Evolutionary conservation across 768 basidiomycete genomes (phyloP), one percentile per base, ranked within the genome.

Genomic region (Phylloporus rhodoxanthus): DNA sequence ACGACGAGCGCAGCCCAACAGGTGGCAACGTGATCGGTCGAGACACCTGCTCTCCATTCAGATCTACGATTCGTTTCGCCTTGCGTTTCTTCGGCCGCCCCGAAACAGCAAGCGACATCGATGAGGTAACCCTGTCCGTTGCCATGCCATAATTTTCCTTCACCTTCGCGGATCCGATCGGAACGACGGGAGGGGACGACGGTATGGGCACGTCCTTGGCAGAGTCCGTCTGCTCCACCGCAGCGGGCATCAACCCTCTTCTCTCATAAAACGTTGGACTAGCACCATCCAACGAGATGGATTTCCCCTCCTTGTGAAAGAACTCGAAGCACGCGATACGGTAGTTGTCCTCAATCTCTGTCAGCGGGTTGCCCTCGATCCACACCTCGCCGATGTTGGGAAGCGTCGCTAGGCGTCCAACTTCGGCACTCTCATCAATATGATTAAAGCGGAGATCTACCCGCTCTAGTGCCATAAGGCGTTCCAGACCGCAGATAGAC

Each of bases 401-500:
- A 32, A 97, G 72, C 7, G 79, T 74, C 1, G 89, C 81, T 20
- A 98, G 71, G 26, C 95, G 75, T 8, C 91, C 87, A 8, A 98
- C 74, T 66, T 98, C 95, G 9, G 81, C 82, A 41, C 79, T 80
- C 57, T 97, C 95, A 43, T 85, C 81, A 30, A 98, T 70, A 46
- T 79, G 70, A 56, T 98, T 97, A 47, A 73, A 65, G 6, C 91
- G 79, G 14, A 97, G 72, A 66, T 98, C 94, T 25, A 96, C 76
- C 30, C 88, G 79, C 63, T 94, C 85, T 10, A 98, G 78, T 2
- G 82, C 87, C 49, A 78, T 71, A 0, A 97, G 75, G n/a, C 93
- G 82, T 67, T 98, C 95, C 7, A 98, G 76, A 15, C 95, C 95
- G 52, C 91, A 93, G 47, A 98, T 80, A n/a, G 91, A 92, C 61